phyloP scores from a whole-genome alignment of 2,329 filamentous ascomycete species.

The Curvularia sp. region DNA sequence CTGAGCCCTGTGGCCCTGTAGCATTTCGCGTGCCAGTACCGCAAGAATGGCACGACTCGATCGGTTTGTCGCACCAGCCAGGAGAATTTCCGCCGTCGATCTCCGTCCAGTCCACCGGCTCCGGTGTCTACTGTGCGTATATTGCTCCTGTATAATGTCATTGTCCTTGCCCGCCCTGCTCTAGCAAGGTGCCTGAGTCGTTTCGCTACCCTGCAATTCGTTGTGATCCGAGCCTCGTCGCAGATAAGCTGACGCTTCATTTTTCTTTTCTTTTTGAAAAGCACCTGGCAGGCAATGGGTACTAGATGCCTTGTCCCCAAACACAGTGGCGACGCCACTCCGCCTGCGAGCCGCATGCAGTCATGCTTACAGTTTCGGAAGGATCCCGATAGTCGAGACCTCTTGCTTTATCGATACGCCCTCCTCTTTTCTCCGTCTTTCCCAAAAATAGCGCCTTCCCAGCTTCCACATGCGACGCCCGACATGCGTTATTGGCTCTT shows the following conservation, averaged over 20 bases:
- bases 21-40: conserved; percentile 16
- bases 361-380: conserved; percentile 12
- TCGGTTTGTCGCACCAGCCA: conserved; percentile 29
- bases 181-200: conserved; percentile 9
- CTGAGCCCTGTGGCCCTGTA: conserved; percentile 10
- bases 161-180: conserved; percentile 14
- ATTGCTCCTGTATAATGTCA: conserved; percentile 23
- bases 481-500: conserved; percentile 1
- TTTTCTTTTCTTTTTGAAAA: background rate
- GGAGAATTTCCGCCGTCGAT: conserved; percentile 20
- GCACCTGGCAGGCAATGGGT: background rate
- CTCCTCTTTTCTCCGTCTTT: conserved; percentile 21
- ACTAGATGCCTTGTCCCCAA: background rate
- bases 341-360: conserved; percentile 6
- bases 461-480: conserved; percentile 3
- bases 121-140: conserved; percentile 1
- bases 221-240: conserved; percentile 1
- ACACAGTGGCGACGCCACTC: conserved; percentile 1
- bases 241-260: background rate
- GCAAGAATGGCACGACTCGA: conserved; percentile 20
- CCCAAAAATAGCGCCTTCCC: conserved; percentile 15
- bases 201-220: conserved; percentile 16
- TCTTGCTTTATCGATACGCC: conserved; percentile 28
- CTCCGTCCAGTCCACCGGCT: conserved; percentile 25
- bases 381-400: conserved; percentile 8